These are phyloP conservation scores for Arthrocladium fulminans DNA, from an alignment of 2,329 filamentous ascomycete species.

Conservation along the genomic window DNA sequence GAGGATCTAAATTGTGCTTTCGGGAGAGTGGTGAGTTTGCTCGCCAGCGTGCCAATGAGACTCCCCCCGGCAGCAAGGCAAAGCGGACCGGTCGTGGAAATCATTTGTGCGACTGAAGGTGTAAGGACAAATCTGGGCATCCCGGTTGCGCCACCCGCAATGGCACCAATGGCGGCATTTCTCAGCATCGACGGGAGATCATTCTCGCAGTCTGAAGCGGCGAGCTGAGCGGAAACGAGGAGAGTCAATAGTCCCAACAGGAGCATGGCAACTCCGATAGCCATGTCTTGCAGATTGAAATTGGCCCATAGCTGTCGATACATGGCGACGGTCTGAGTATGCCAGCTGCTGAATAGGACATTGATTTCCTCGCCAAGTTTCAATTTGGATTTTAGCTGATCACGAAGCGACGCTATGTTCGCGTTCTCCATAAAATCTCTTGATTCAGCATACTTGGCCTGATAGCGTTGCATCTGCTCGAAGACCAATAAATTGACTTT, in stretches of 20 bases:
- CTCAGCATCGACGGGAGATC: constrained; percentile 46
- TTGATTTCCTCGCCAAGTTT: constrained; percentile 33
- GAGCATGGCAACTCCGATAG: constrained; percentile 65
- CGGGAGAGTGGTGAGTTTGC: constrained; percentile 37
- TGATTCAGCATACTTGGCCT: constrained; percentile 61
- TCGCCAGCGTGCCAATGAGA: constrained; percentile 43
- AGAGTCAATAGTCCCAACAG: constrained; percentile 59
- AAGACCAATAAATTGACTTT: constrained; percentile 67
- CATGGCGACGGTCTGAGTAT: constrained; percentile 64
- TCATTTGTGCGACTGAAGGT: constrained; percentile 9
- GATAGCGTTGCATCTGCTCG: constrained; percentile 83
- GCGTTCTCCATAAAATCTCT: constrained; percentile 16
- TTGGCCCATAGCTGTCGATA: constrained; percentile 84
- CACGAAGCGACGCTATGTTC: not conserved
- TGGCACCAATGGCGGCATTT: constrained; percentile 42
- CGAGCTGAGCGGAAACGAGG: constrained; percentile 59
- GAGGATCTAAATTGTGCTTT: constrained; percentile 36
- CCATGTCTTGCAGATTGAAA: constrained; percentile 82
- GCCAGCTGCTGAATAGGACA: constrained; percentile 61
- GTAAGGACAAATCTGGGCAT: constrained; percentile 11
- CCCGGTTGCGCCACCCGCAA: constrained; percentile 33
- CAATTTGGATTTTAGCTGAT: constrained; percentile 11
- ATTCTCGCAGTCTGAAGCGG: constrained; percentile 45
- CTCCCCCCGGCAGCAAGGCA: constrained; percentile 38
- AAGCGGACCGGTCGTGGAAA: constrained; percentile 21